Evolutionary conservation across 2,329 filamentous ascomycete species (phyloP).

Genomic region (Clonostachys rosea): DNA sequence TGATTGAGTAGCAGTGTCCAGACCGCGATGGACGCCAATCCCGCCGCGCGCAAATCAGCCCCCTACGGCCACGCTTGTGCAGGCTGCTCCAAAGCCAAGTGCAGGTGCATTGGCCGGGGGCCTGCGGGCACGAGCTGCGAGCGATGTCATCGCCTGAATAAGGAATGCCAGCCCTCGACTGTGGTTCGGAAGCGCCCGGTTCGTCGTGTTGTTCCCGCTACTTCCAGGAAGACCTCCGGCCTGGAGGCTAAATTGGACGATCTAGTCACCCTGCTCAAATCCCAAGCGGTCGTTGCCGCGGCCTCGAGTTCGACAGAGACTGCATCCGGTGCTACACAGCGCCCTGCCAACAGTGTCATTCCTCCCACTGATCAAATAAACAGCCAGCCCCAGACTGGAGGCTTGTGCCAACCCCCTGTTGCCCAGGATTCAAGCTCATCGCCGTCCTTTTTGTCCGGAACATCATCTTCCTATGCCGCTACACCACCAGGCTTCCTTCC

Average conservation of each 20-base stretch:
- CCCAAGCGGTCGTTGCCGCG: not conserved
- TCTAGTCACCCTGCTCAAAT: no score
- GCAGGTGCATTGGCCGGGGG: constrained; percentile 36
- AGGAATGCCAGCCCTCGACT: constrained; percentile 38
- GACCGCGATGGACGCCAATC: no score
- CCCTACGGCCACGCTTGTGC: constrained; percentile 37
- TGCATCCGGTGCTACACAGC: not conserved
- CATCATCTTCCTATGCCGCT: no score
- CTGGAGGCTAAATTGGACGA: constrained; percentile 35
- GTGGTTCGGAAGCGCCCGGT: constrained; percentile 28
- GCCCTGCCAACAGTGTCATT: no score
- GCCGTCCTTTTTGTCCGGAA: no score
- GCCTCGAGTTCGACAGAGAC: not conserved
- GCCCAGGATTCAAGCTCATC: no score
- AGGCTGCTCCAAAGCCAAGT: constrained; percentile 41
- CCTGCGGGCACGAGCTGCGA: constrained; percentile 25
- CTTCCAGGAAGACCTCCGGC: constrained; percentile 10
- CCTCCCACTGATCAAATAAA: no score
- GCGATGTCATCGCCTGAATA: constrained; percentile 37
- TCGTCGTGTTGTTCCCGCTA: constrained; percentile 11
- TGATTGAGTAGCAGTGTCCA: no score
- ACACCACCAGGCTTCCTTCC: no score
- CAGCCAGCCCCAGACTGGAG: no score
- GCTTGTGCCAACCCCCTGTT: no score
- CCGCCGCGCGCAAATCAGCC: not conserved